phyloP scores from a whole-genome alignment of 176 grass and related monocot genomes.

The Tillandsia leiboldiana region DNA sequence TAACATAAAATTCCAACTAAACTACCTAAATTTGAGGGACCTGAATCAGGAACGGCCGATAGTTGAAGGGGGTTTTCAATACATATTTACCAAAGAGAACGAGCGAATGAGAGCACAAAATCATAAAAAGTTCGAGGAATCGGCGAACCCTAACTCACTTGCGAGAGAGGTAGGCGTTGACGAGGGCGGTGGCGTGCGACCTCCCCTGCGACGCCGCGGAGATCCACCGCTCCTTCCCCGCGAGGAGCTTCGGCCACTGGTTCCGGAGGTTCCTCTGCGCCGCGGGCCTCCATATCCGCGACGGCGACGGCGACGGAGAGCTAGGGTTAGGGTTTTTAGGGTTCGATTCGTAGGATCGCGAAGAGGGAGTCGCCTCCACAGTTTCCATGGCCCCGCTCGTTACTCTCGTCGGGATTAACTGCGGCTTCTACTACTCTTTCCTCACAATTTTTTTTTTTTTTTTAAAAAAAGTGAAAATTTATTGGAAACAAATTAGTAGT shows the following conservation, averaged over 20 bases:
- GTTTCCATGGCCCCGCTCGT: background rate
- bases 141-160: constrained; percentile 18
- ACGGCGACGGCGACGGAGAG: constrained; percentile 16
- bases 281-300: constrained; percentile 47
- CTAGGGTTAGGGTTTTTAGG: constrained; percentile 14
- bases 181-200: constrained; percentile 39
- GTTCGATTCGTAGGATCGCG: background rate
- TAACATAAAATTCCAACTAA: background rate
- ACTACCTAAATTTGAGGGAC: background rate
- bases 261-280: constrained; percentile 71
- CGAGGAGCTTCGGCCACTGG: constrained; percentile 54
- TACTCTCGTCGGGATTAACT: background rate
- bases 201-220: constrained; percentile 21
- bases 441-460: no score
- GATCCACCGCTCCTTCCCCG: constrained; percentile 41
- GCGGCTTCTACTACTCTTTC: background rate
- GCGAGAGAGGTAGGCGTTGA: constrained; percentile 44
- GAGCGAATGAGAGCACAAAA: no score
- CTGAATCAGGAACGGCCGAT: background rate
- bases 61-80: background rate
- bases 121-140: no score
- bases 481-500: no score
- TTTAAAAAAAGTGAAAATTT: no score
- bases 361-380: background rate
- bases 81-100: no score